Base-by-base conservation (phyloP, 306 rosid genomes). In the Albizia julibrissin region DNA sequence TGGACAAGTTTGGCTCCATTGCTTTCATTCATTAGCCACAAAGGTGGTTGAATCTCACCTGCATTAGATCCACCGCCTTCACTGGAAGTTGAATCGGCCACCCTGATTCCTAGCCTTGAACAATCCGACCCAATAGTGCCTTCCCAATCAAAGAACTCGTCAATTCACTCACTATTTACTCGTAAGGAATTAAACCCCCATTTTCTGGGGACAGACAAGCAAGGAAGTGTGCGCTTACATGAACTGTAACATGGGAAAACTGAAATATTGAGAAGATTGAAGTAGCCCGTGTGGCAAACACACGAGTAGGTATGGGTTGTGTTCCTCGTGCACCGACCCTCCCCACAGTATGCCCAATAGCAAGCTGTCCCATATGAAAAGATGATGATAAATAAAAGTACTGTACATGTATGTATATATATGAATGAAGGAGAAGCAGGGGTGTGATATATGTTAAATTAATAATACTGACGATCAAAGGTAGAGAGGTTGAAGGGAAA, bases 91-190 rank as follows among this genome's bases (percentile, higher is more conserved):
- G 91, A 79, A 70, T 89, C 50, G 3, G 83, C 77, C 86, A 92
- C 92, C 83, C 76, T 89, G 34, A 94, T 92, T 77, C 98, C 98
- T 22, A 94, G 94, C 54, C 33, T 85, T 8, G 89, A 86, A 73
- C 98, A 94, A 72, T 92, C 92, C 2, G 97, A 82, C 75, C 93
- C 89, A 76, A 92, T 87, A 12, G 97, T 86, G 83, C 98, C 98
- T 94, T 58, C 37, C 72, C 69, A 88, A 56, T 67, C 56, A 50
- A 14, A 52, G 21, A 4, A 22, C 19, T 19, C 21, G 31, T 6
- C 69, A 64, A 9, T 18, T 50, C 58, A 13, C 16, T 7, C n/a
- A 29, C 69, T 29, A 11, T 15, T 64, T 31, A 16, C 5, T 27
- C 5, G 27, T 12, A 33, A 14, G 18, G 3, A 6, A 49, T 16